Base-by-base conservation (phyloP, 192 early-diverging fungal species). In the Pilaira anomala region DNA sequence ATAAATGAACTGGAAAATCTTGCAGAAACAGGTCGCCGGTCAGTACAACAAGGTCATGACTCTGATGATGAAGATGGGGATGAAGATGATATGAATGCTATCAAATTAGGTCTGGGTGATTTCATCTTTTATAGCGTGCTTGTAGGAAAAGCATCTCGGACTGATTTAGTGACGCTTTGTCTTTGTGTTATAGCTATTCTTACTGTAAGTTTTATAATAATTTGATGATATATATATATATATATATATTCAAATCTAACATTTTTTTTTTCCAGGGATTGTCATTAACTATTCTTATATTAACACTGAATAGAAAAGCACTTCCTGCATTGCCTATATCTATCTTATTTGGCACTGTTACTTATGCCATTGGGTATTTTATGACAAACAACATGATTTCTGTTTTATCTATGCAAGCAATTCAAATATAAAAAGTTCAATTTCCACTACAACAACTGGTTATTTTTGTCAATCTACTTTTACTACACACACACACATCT, bases 91-190 rank as follows among this genome's bases (percentile, higher is more conserved):
- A 29, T 42, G 58, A 46, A 46, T 25, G 22, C 26, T 44, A 45
- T 92, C 48, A 91, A 91, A 66, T 71, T 92, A 24, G 90, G 90
- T 24, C 54, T 92, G 33, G 90, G 88, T 8, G 90, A 91, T 66
- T 92, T 92, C 79, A 89, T 92, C 8, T 92, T 92, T 67, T 92
- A 92, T 61, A 83, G 81, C 56, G 88, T 90, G 2, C 59, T 92
- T 45, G 78, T 88, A 14, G 81, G 80, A 3, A 66, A 81, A 60
- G 89, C 88, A 68, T 84, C 83, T 83, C 51, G 60, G 30, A 24
- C 14, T 26, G 52, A 42, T 46, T 39, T 16, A 11, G 51, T 26
- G 16, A 40, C 33, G 2, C 16, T 60, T 52, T 6, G 66, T 16
- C 60, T 33, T 26, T 58, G 33, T 74, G 77, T 36, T 13, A 48